A percentile compares a stretch with the other conserved stretches of the same genome.
Evolutionary conservation across 2,329 filamentous ascomycete species (phyloP).

Genomic region (Venturiaceae sp.): DNA sequence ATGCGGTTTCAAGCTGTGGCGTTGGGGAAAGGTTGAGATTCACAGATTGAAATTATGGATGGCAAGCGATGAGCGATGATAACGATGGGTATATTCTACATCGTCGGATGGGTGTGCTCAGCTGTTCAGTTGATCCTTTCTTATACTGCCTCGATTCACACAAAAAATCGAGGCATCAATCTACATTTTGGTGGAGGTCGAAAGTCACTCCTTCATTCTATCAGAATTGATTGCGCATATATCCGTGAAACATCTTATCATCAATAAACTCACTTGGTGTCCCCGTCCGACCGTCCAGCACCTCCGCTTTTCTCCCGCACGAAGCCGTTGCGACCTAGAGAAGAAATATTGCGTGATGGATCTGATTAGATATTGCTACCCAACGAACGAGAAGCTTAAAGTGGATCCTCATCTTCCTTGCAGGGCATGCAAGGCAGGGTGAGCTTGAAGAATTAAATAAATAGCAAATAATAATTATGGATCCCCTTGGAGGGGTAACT

Average conservation of each 20-base stretch:
- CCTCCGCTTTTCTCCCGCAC: neutral
- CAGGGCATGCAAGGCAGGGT: neutral
- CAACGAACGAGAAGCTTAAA: neutral
- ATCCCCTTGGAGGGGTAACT: no score
- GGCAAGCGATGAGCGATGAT: neutral
- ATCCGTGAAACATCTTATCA: no score
- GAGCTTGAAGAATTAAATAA: neutral
- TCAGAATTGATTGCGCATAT: no score
- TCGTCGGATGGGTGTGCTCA: no score
- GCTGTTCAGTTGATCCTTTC: neutral
- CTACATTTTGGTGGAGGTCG: no score
- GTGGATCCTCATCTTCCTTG: no score
- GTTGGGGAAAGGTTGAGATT: neutral
- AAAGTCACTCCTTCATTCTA: no score
- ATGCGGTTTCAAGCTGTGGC: neutral
- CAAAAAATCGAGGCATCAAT: neutral
- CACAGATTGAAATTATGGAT: neutral
- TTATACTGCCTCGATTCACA: neutral
- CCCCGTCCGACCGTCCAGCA: no score
- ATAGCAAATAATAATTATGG: no score
- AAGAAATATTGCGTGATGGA: neutral
- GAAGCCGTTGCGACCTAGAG: neutral
- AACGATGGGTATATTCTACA: no score
- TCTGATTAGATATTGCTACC: neutral
- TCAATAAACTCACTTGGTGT: no score